Conservation (phyloP, 805 yeast species). For the Yamadazyma akitaensis region DNA sequence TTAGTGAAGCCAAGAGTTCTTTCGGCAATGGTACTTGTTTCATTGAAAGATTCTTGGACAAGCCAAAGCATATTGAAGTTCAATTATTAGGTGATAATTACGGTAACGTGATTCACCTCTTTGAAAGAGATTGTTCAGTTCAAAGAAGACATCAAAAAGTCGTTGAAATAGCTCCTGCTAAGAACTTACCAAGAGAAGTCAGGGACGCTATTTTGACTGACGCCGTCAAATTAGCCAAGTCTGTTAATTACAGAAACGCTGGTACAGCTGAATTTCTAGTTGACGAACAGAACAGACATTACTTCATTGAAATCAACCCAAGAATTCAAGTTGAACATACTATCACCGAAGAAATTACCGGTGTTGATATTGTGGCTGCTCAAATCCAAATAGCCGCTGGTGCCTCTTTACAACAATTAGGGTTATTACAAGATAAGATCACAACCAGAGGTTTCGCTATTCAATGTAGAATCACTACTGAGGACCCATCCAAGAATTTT, state of each 20-base stretch:
- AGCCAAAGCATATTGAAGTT: constrained; percentile 97
- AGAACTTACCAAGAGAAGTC: constrained; percentile 75
- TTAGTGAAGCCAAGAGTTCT: constrained; percentile 91
- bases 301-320: constrained; percentile 97
- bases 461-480: constrained; percentile 98
- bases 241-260: constrained; percentile 91
- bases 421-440: constrained; percentile 89
- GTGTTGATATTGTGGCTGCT: constrained; percentile 96
- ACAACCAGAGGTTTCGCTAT: constrained; percentile 97
- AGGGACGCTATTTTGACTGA: constrained; percentile 92
- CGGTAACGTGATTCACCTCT: constrained; percentile 93
- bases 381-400: constrained; percentile 99
- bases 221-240: constrained; percentile 87
- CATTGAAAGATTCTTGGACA: constrained; percentile 91
- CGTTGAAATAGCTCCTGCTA: constrained; percentile 97
- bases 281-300: constrained; percentile 89
- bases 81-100: constrained; percentile 90
- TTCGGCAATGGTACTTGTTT: constrained; percentile 98
- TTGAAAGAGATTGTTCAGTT: constrained; percentile 98
- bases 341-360: constrained; percentile 97
- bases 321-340: constrained; percentile 98
- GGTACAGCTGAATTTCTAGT: constrained; percentile 98
- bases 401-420: constrained; percentile 87
- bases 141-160: constrained; percentile 99
- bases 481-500: constrained; percentile 93